phyloP scores from a whole-genome alignment of 2,329 filamentous ascomycete species.

The Madurella fahalii region DNA sequence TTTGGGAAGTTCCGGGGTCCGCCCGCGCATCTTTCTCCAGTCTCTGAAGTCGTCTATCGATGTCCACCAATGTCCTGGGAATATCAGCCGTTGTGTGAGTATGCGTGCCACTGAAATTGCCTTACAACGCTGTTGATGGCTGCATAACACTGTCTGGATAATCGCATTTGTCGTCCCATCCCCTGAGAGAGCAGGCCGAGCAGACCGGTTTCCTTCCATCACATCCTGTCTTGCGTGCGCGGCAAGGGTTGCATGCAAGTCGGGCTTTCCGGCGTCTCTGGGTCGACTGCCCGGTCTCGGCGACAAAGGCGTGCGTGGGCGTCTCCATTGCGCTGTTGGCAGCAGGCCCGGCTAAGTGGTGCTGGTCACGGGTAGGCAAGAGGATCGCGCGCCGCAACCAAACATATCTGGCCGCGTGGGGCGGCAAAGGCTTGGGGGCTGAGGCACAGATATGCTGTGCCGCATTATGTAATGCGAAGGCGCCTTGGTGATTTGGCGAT shows the following conservation, averaged over 20 bases:
- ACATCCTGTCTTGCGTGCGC: slow-evolving; percentile 23
- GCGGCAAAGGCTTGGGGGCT: too few relatives aligned
- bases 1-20: too few relatives aligned
- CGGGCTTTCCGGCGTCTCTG: slow-evolving; percentile 18
- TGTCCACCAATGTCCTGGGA: slow-evolving; percentile 16
- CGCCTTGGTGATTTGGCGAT: too few relatives aligned
- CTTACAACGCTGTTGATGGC: slow-evolving; percentile 16
- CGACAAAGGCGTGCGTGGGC: slow-evolving; percentile 8
- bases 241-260: slow-evolving; percentile 22
- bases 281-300: slow-evolving; percentile 11
- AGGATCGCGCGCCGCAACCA: too few relatives aligned
- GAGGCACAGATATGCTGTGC: background rate
- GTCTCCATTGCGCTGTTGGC: slow-evolving; percentile 7
- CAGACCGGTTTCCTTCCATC: slow-evolving; percentile 21
- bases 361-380: too few relatives aligned
- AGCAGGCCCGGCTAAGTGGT: background rate
- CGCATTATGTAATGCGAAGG: slow-evolving; percentile 1
- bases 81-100: background rate
- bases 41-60: slow-evolving; percentile 17
- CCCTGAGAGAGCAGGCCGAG: slow-evolving; percentile 14
- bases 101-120: too few relatives aligned
- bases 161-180: slow-evolving; percentile 21
- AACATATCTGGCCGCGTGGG: too few relatives aligned
- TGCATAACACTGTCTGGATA: slow-evolving; percentile 20
- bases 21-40: slow-evolving; percentile 13